Evolutionary conservation across 306 rosid species (phyloP).

Genomic region (Lablab purpureus): DNA sequence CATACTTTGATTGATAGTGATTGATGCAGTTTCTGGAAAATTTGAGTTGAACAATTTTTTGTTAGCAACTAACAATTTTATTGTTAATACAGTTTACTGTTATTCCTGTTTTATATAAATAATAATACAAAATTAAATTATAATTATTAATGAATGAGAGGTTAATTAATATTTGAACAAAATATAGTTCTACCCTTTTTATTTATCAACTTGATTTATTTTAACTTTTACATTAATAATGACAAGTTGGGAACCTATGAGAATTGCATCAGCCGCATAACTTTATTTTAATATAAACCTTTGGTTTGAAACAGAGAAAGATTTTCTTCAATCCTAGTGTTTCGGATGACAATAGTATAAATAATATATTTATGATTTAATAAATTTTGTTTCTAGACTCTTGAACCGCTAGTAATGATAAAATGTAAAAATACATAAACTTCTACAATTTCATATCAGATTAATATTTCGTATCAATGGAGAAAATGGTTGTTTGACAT

Average conservation of each 20-base stretch:
- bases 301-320: background rate
- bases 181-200: background rate
- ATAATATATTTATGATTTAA: too few species aligned
- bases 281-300: background rate
- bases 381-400: background rate
- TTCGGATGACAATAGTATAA: background rate
- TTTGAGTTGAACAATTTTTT: background rate
- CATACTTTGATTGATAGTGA: conserved; percentile 1
- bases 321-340: background rate
- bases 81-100: background rate
- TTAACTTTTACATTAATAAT: background rate
- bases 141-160: background rate
- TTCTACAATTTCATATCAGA: too few species aligned
- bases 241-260: background rate
- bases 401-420: too few species aligned
- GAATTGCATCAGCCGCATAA: background rate
- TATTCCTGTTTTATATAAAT: background rate
- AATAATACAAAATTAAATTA: background rate
- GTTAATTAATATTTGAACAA: background rate
- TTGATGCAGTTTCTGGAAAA: background rate
- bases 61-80: background rate
- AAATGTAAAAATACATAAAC: too few species aligned
- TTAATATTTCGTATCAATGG: too few species aligned
- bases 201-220: background rate
- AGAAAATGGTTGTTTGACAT: too few species aligned